Base-by-base conservation (phyloP, 306 rosid species). In the Cucurbita argyrosperma region DNA sequence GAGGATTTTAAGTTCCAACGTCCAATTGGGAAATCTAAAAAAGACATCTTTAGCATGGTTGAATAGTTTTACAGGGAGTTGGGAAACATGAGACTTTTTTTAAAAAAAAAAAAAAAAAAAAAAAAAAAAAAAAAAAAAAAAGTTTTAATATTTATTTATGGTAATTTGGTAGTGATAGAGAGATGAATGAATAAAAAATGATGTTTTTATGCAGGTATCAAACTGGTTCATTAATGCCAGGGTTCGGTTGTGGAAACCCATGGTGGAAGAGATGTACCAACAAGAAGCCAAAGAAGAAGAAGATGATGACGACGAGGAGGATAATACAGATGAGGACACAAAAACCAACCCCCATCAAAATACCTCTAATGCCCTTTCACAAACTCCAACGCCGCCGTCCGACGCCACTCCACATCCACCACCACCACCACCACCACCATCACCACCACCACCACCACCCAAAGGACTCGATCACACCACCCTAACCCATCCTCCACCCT, bases 241-340 rank as follows among this genome's bases (percentile, higher is more conserved):
- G 87, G 99, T 95, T 71, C 83, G 99, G 74, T 87, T 95, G 99
- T 95, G 99, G 99, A 95, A 95, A 88, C 99, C 99, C 79, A 95
- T 95, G 99, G 99, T 95, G 67, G 99, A 95, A 82, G 97, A 95
- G 58, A 95, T 95, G 99, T 95, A 95, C 82, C 97, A 95, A 76
- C 96, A 91, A 84, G 99, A 95, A 80, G 76, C 79, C 47, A 89
- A 89, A 78, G 96, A 86, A 72, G 74, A 86, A 72, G 72, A 50
- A 6, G 72, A 76, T 0, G 30, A 62, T 10, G 50, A 63, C 4
- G 13, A 62, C 1, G 71, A 76, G 4, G 8, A 62, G 4, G 13
- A 62, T 15, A 38, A 39, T 9, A 16, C 30, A 5, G 70, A 63
- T 19, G 71, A 58, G 63, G 72, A 61, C 58, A 78, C 74, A 83